These are phyloP conservation scores for Aspergillus sclerotiicarbonarius DNA, from an alignment of 495 filamentous ascomycete species.

Conservation along the genomic window DNA sequence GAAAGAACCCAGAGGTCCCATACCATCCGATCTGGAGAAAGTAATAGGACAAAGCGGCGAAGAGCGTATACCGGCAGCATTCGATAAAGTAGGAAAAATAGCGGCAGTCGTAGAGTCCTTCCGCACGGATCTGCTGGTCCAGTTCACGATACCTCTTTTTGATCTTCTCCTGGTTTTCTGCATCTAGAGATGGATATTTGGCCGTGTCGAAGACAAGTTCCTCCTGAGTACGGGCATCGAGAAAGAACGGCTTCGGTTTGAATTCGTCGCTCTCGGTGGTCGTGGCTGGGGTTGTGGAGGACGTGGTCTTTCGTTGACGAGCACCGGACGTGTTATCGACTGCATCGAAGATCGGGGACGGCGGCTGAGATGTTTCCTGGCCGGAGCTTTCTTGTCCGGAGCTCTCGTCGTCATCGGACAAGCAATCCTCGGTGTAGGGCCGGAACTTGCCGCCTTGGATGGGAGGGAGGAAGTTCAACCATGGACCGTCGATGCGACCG, in stretches of 20 bases:
- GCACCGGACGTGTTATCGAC: conserved; percentile 35
- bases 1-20: conserved; percentile 65
- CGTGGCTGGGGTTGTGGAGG: conserved; percentile 37
- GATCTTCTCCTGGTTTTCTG: conserved; percentile 72
- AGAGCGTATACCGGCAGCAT: conserved; percentile 65
- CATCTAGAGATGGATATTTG: conserved; percentile 80
- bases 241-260: conserved; percentile 54
- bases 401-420: conserved; percentile 17
- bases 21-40: conserved; percentile 75
- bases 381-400: conserved; percentile 44
- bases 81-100: conserved; percentile 82
- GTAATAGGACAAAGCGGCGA: conserved; percentile 63
- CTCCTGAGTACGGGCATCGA: conserved; percentile 72
- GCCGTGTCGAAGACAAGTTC: conserved; percentile 73
- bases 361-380: conserved; percentile 43
- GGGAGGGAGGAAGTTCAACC: conserved; percentile 87
- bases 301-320: conserved; percentile 29
- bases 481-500: conserved; percentile 75
- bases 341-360: conserved; percentile 67
- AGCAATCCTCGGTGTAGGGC: conserved; percentile 41
- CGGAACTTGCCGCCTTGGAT: conserved; percentile 90
- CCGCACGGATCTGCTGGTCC: conserved; percentile 64
- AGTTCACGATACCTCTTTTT: conserved; percentile 76
- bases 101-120: conserved; percentile 81
- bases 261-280: conserved; percentile 25